A percentile compares a stretch with the other conserved stretches of the same genome.
Evolutionary conservation across 306 rosid genomes (phyloP).

Genomic region (Begonia fuchsioides): DNA sequence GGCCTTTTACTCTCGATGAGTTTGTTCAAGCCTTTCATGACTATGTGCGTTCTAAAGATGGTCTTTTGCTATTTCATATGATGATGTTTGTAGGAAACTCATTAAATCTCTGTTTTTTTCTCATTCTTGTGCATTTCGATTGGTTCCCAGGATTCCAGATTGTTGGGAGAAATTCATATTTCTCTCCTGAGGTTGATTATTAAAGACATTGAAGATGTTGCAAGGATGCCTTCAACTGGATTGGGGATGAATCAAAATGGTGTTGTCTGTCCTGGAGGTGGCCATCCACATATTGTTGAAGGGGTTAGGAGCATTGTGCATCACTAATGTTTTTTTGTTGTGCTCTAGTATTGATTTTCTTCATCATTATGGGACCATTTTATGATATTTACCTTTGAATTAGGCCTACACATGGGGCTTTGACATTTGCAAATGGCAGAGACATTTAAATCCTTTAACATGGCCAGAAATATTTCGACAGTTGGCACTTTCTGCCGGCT

Average conservation of each 20-base stretch:
- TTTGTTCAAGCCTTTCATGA: slow-evolving; percentile 94
- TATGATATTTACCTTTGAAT: slow-evolving; percentile 10
- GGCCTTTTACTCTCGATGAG: slow-evolving; percentile 97
- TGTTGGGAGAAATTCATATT: slow-evolving; percentile 88
- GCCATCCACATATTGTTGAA: slow-evolving; percentile 95
- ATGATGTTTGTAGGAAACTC: background rate
- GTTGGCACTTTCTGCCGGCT: slow-evolving; percentile 82
- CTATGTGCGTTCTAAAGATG: slow-evolving; percentile 45
- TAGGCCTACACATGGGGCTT: slow-evolving; percentile 98
- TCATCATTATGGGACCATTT: slow-evolving; percentile 5
- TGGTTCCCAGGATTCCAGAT: slow-evolving; percentile 82
- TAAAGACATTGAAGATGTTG: slow-evolving; percentile 98
- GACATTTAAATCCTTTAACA: slow-evolving; percentile 75
- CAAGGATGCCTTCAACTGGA: slow-evolving; percentile 85
- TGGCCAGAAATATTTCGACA: slow-evolving; percentile 97
- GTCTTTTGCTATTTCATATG: slow-evolving; percentile 8
- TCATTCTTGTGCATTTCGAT: slow-evolving; percentile 7
- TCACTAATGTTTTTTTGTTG: background rate
- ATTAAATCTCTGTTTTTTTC: background rate
- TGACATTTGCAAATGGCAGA: slow-evolving; percentile 95
- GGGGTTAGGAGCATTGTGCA: slow-evolving; percentile 46
- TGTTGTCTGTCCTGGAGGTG: slow-evolving; percentile 89
- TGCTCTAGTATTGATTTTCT: slow-evolving; percentile 6
- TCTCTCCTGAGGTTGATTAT: slow-evolving; percentile 68
- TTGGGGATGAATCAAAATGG: slow-evolving; percentile 77